Evolutionary conservation across 2,329 filamentous ascomycete genomes (phyloP).

Genomic region (Beauveria medogensis): DNA sequence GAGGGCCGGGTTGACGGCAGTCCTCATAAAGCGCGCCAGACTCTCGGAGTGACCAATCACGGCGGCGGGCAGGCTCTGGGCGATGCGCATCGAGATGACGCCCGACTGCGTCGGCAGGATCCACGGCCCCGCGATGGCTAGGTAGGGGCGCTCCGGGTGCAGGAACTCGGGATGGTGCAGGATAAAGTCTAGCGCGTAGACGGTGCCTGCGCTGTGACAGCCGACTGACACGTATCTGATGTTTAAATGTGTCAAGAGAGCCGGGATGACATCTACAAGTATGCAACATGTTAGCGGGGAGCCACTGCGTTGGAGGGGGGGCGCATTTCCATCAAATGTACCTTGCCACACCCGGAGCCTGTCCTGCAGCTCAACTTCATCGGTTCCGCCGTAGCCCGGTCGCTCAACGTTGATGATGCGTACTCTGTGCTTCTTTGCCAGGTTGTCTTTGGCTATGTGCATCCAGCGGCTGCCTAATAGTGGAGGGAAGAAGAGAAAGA

Average conservation of each 20-base stretch:
- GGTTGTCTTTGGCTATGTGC: conserved; percentile 24
- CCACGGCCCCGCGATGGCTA: conserved; percentile 25
- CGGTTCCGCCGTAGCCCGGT: conserved; percentile 29
- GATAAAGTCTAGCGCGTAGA: conserved; percentile 24
- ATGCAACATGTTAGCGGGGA: not conserved
- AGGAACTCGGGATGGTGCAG: conserved; percentile 22
- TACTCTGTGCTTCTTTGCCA: conserved; percentile 23
- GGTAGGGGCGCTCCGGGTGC: conserved; percentile 17
- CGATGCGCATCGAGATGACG: conserved; percentile 15
- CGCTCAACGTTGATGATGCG: conserved; percentile 26
- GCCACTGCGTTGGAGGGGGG: not conserved
- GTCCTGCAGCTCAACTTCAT: conserved; percentile 16
- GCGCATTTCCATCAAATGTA: conserved; percentile 1
- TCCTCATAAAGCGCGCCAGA: conserved; percentile 16
- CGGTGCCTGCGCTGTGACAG: conserved; percentile 23
- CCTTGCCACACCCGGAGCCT: conserved; percentile 22
- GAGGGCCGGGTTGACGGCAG: conserved; percentile 14
- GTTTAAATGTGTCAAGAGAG: conserved; percentile 25
- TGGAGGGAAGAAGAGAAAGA: conserved; percentile 23
- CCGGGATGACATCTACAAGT: conserved; percentile 20
- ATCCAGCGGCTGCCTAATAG: conserved; percentile 23
- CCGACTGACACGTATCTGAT: conserved; percentile 22
- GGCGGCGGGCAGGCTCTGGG: conserved; percentile 16
- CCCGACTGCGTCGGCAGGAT: conserved; percentile 21
- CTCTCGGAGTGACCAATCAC: conserved; percentile 17